A percentile compares a stretch with the other conserved stretches of the same genome.
Conservation (phyloP, 306 rosid species). For the Cicer arietinum region DNA sequence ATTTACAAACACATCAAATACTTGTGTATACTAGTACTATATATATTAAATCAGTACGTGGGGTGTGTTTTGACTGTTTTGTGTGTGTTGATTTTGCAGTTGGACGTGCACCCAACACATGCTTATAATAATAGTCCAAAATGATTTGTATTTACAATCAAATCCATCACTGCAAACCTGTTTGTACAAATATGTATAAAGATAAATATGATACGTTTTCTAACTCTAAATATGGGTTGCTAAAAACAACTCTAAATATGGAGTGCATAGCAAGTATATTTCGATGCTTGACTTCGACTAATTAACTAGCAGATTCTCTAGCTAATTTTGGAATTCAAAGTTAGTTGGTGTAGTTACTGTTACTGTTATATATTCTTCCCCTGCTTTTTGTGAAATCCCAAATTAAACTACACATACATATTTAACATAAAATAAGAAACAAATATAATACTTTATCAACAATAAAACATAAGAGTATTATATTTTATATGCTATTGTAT, state of each 20-base stretch:
- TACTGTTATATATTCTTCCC: background rate
- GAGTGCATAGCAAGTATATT: conserved; percentile 36
- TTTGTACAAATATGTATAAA: background rate
- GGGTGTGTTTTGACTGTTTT: background rate
- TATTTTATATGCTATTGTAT: no score
- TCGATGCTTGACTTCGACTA: conserved; percentile 35
- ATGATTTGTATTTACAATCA: conserved; percentile 27
- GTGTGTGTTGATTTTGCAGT: background rate
- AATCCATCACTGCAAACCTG: conserved; percentile 14
- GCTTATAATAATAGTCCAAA: background rate
- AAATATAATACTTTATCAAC: no score
- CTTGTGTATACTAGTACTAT: no score
- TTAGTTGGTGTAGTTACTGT: background rate
- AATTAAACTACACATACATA: no score
- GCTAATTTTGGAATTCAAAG: conserved; percentile 26
- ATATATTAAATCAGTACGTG: background rate
- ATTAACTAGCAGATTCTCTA: conserved; percentile 26
- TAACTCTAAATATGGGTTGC: conserved; percentile 35
- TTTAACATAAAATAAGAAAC: no score
- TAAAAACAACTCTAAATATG: conserved; percentile 26
- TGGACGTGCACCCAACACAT: background rate
- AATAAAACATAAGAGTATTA: no score
- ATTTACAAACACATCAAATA: no score
- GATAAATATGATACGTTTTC: background rate
- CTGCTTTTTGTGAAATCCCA: background rate